Base-by-base conservation (phyloP, 768 basidiomycete species). In the Lactifluus subvellereus region DNA sequence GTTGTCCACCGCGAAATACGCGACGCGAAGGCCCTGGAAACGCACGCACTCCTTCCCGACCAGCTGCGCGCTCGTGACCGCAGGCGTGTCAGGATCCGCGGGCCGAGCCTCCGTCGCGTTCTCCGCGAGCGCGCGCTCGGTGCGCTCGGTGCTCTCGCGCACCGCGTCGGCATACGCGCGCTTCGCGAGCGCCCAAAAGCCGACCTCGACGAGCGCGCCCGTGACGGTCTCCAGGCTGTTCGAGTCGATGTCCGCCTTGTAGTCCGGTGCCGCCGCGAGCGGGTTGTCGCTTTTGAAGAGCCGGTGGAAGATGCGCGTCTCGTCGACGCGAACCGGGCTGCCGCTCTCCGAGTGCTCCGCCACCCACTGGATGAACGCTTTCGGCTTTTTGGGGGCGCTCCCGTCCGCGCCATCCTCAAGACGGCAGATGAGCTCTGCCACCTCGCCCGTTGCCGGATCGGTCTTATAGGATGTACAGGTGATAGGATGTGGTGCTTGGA, bases 291-390 rank as follows among this genome's bases (percentile, higher is more conserved):
- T 92, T 76, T 91, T 93, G 86, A 98, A 99, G 4, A 99, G 77
- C 22, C 86, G 89, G 71, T 94, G 83, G 82, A 98, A 98, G 69
- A 97, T 81, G 50, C 95, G 86, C 43, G 89, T 90, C 75, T 99
- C 95, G 72, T 92, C 88, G 67, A 98, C 80, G 52, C 75, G 76
- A 59, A 98, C 89, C 16, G 95, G 93, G 68, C 89, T 91, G 7
- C 87, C 85, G 1, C 89, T 87, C 22, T 84, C 76, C 7, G 79
- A 74, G 72, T 94, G 89, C 71, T 91, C 88, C 30, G 91, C 93
- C 14, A 99, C 92, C 96, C 96, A 99, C 71, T 98, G 96, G 69
- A 98, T 93, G 75, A 85, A 98, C 35, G 93, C 85, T 72, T 96
- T 98, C 13, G 91, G 89, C 74, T 96, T 98, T 74, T 83, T 85